Conservation (phyloP, 345 rosid genomes). For the Bruguiera gymnorhiza region DNA sequence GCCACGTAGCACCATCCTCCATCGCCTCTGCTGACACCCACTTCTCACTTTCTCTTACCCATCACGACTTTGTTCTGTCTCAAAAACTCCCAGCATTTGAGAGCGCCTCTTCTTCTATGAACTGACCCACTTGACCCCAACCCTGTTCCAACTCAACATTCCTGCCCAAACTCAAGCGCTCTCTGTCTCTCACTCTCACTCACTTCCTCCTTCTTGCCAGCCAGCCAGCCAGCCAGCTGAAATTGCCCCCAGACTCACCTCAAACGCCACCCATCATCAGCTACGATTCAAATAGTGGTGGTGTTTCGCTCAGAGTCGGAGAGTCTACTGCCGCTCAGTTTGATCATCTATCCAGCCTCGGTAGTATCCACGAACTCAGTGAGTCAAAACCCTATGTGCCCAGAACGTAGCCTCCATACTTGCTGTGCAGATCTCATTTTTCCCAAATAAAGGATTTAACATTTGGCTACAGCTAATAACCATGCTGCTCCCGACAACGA, state of each 20-base stretch:
- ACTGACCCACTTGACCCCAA: conserved; percentile 18
- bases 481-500: too few relatives aligned
- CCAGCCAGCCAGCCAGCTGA: conserved; percentile 21
- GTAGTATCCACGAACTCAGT: conserved; percentile 16
- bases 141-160: conserved; percentile 32
- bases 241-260: conserved; percentile 16
- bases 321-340: conserved; percentile 30
- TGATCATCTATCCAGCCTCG: conserved; percentile 13
- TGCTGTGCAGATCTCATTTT: too few relatives aligned
- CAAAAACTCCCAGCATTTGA: conserved; percentile 17
- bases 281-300: conserved; percentile 16
- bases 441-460: too few relatives aligned
- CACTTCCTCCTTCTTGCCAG: conserved; percentile 29
- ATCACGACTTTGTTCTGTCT: conserved; percentile 28
- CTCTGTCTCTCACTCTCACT: conserved; percentile 34
- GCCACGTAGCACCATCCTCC: conserved; percentile 17
- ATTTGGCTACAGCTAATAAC: too few relatives aligned
- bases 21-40: too few relatives aligned
- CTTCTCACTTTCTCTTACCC: neutral
- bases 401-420: too few relatives aligned
- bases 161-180: conserved; percentile 38
- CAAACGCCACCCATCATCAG: conserved; percentile 23
- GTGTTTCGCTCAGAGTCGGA: conserved; percentile 37
- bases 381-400: neutral
- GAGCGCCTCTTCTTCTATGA: conserved; percentile 38